Evolutionary conservation across 2,329 filamentous ascomycete species (phyloP).

Genomic region (Massarina eburnea): DNA sequence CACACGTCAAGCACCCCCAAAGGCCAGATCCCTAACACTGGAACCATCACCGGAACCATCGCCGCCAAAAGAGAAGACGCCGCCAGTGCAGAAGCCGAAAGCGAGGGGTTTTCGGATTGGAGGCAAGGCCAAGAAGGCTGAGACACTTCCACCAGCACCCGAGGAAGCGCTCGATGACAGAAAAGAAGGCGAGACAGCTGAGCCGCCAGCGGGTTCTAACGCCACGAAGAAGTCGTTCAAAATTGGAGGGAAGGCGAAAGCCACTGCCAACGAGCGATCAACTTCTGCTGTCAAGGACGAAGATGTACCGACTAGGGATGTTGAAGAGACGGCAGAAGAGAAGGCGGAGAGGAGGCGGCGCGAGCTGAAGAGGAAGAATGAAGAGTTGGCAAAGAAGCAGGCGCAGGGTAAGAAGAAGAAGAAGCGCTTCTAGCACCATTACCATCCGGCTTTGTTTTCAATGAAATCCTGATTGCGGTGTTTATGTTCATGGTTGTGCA

Average conservation of each 20-base stretch:
- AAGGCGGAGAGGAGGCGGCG: conserved; percentile 58
- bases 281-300: not conserved
- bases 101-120: conserved; percentile 32
- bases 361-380: conserved; percentile 59
- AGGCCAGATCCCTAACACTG: not conserved
- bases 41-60: not conserved
- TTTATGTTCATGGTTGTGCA: too few relatives aligned
- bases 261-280: conserved; percentile 2
- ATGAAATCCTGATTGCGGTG: not conserved
- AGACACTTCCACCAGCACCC: conserved; percentile 4
- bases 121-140: conserved; percentile 20
- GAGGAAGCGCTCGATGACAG: not conserved
- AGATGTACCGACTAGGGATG: conserved; percentile 1
- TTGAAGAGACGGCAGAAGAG: conserved; percentile 50
- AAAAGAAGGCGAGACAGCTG: conserved; percentile 2
- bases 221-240: conserved; percentile 26
- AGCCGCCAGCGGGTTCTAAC: conserved; percentile 9
- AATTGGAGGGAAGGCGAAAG: conserved; percentile 36
- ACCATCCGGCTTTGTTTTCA: not conserved
- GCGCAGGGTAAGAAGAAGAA: conserved; percentile 39
- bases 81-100: conserved; percentile 15
- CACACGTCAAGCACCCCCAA: not conserved
- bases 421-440: conserved; percentile 29
- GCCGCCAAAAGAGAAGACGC: conserved; percentile 3
- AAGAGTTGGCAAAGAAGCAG: conserved; percentile 56